These are phyloP conservation scores for Termitomyces heimii DNA, from an alignment of 768 basidiomycete species.

Conservation along the genomic window DNA sequence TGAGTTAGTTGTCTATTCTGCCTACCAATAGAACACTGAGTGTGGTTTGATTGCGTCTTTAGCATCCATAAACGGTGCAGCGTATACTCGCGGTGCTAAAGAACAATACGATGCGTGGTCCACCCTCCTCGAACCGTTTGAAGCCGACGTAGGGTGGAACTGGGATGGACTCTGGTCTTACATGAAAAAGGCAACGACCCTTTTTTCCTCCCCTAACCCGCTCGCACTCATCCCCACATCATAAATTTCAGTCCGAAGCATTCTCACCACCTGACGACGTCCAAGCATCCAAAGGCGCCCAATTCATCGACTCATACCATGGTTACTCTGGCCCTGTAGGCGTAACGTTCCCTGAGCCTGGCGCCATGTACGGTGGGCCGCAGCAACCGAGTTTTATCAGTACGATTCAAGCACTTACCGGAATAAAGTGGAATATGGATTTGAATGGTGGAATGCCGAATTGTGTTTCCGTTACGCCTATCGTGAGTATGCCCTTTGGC, in stretches of 20 bases:
- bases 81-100: constrained; percentile 36
- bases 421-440: constrained; percentile 41
- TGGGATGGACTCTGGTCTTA: constrained; percentile 38
- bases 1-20: constrained; percentile 11
- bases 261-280: constrained; percentile 41
- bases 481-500: constrained; percentile 24
- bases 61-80: constrained; percentile 44
- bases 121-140: constrained; percentile 29
- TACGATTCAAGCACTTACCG: constrained; percentile 41
- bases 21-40: neutral
- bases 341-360: constrained; percentile 38
- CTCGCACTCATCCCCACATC: neutral
- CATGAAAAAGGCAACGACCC: constrained; percentile 38
- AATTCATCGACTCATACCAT: constrained; percentile 41
- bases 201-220: neutral
- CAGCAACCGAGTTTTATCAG: constrained; percentile 44
- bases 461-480: constrained; percentile 49
- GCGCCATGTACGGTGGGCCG: constrained; percentile 49
- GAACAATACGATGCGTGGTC: constrained; percentile 41
- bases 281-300: constrained; percentile 41
- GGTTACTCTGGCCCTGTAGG: constrained; percentile 49
- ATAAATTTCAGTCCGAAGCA: constrained; percentile 31
- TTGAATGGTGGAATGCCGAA: constrained; percentile 51
- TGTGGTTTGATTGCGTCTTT: neutral
- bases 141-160: constrained; percentile 40